phyloP scores from a whole-genome alignment of 2,329 filamentous ascomycete genomes.

The Penicillium sp. region DNA sequence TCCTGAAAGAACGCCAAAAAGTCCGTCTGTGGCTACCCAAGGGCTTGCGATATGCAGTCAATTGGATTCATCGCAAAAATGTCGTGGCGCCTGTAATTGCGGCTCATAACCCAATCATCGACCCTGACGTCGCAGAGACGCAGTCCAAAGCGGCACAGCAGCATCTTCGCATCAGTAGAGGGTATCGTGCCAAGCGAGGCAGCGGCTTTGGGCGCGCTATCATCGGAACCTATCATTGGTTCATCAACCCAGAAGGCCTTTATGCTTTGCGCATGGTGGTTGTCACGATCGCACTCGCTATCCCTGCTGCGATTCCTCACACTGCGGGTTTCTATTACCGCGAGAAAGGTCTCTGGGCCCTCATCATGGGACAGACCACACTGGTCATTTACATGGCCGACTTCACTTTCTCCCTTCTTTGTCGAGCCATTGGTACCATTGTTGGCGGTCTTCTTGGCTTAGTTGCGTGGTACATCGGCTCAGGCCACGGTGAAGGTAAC shows the following conservation, averaged over 20 bases:
- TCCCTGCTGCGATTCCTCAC: conserved; percentile 46
- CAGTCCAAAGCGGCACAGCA: conserved; percentile 39
- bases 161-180: conserved; percentile 40
- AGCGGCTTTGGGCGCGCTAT: conserved; percentile 28
- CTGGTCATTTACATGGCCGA: conserved; percentile 54
- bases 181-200: conserved; percentile 29
- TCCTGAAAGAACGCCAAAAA: conserved; percentile 39
- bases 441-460: conserved; percentile 51
- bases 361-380: conserved; percentile 54
- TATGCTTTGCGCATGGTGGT: conserved; percentile 52
- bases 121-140: conserved; percentile 31
- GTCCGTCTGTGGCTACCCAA: conserved; percentile 48
- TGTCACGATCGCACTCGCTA: conserved; percentile 47
- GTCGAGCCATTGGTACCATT: conserved; percentile 47
- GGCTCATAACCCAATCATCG: conserved; percentile 18
- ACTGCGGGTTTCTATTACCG: conserved; percentile 54
- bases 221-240: conserved; percentile 42
- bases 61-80: conserved; percentile 41
- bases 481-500: conserved; percentile 51
- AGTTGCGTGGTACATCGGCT: conserved; percentile 54
- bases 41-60: conserved; percentile 41
- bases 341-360: conserved; percentile 54
- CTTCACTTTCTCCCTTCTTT: conserved; percentile 49
- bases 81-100: conserved; percentile 26
- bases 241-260: conserved; percentile 47